Conservation (phyloP, 768 basidiomycete genomes). For the Russula virescens region DNA sequence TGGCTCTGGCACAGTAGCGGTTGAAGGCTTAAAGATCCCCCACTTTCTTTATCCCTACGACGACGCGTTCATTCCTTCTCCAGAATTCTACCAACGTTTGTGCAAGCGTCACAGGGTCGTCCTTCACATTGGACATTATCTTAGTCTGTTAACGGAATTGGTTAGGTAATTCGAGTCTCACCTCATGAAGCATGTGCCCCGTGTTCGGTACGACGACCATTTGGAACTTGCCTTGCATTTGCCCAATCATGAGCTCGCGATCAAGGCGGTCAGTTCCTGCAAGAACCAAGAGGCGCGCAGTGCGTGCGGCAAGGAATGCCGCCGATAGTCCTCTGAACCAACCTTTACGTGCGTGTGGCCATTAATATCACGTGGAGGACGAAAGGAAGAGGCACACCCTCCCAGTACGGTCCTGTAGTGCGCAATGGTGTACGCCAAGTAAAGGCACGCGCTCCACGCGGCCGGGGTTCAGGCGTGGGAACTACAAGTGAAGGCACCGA, state of each 20-base stretch:
- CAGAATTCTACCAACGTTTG: conserved; percentile 85
- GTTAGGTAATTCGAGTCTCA: conserved; percentile 31
- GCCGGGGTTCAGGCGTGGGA: conserved; percentile 35
- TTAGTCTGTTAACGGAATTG: background rate
- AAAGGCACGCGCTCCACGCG: conserved; percentile 36
- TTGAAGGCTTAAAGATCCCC: conserved; percentile 37
- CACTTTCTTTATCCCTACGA: conserved; percentile 54
- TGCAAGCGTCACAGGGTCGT: conserved; percentile 77
- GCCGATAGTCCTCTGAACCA: conserved; percentile 86
- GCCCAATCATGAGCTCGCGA: conserved; percentile 87
- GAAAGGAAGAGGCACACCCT: conserved; percentile 46
- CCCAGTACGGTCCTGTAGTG: conserved; percentile 87
- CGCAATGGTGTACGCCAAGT: conserved; percentile 83
- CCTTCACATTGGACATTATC: conserved; percentile 41
- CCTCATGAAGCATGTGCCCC: conserved; percentile 95
- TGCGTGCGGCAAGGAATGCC: conserved; percentile 69
- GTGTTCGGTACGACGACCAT: conserved; percentile 80
- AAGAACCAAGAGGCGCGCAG: conserved; percentile 82
- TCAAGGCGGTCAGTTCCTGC: conserved; percentile 94
- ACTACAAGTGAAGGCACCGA: conserved; percentile 80
- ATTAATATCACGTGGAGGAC: background rate
- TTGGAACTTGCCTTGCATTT: conserved; percentile 86
- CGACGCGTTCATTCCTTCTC: conserved; percentile 74
- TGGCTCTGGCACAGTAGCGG: background rate
- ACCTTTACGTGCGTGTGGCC: conserved; percentile 40